Base-by-base conservation (phyloP, 1,284 basidiomycete species). In the Cutaneotrichosporon dermatis region DNA sequence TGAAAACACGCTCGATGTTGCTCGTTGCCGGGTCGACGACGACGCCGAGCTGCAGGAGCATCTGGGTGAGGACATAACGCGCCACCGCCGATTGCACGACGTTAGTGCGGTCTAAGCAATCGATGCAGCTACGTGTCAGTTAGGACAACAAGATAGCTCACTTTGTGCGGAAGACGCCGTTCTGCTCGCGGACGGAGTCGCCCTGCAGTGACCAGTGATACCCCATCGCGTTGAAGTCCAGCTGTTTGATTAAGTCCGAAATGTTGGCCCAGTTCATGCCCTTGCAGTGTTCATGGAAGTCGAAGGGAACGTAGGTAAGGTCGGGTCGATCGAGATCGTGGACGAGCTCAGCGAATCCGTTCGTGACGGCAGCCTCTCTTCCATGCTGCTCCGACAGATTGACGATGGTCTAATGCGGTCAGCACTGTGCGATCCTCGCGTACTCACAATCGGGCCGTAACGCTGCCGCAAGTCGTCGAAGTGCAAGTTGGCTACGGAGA, bases 341-440 rank as follows among this genome's bases (percentile, higher is more conserved):
- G 64, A 88, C 84, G 54, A 85, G 85, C 37, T 89, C 84, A 40
- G 84, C 80, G 74, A 92, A 99, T 8, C 87, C 89, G 58, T 84
- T 80, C 0, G 92, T 92, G 11, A 98, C 84, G 1, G 80, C 77
- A 0, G 83, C 87, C 78, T 99, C 94, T 71, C 90, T 95, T 7
- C 95, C 94, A 7, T 85, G 83, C 70, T 90, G 87, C 71, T 98
- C 95, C 0, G 93, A 90, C 6, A 99, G 82, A 69, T 97, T 97
- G 57, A 96, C 82, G 60, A 89, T 83, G 2, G 84, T 87, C 91
- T 91, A 62, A 5, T n/a, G 66, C 62, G 61, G 61, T 51, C 33
- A 15, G 10, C 37, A 25, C 12, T 25, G 25, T 25, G 4, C 33
- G 6, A 7, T 8, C 16, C 39, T 54, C 50, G 34, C 13, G 4